These are phyloP conservation scores for Citeromyces matritensis DNA, from an alignment of 805 yeast genomes.

Conservation along the genomic window DNA sequence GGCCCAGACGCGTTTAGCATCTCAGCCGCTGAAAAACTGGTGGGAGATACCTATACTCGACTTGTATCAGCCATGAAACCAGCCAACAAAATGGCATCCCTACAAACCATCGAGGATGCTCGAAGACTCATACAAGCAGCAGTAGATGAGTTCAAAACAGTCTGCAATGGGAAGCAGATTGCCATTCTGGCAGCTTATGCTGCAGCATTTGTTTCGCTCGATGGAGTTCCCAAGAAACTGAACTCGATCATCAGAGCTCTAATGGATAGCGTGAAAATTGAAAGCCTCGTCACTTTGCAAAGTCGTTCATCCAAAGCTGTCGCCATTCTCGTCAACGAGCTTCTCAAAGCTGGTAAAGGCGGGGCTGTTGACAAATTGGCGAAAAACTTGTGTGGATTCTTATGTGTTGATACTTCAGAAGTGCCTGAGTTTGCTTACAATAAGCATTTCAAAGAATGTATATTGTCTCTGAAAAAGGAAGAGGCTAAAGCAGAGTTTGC, in stretches of 20 bases:
- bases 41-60: constrained; percentile 50
- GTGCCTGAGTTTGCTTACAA: constrained; percentile 83
- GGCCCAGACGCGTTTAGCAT: constrained; percentile 88
- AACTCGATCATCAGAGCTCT: constrained; percentile 80
- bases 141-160: constrained; percentile 48
- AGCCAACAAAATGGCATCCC: constrained; percentile 52
- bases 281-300: constrained; percentile 54
- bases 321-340: constrained; percentile 43
- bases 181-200: constrained; percentile 67
- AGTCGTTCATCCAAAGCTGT: constrained; percentile 55
- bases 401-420: constrained; percentile 91
- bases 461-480: constrained; percentile 68
- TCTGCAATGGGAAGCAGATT: constrained; percentile 31
- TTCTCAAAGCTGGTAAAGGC: constrained; percentile 40
- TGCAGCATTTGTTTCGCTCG: constrained; percentile 48
- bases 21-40: constrained; percentile 57
- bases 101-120: constrained; percentile 67
- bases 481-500: constrained; percentile 50
- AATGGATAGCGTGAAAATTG: constrained; percentile 85
- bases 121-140: constrained; percentile 52
- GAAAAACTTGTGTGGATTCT: constrained; percentile 79
- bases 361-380: constrained; percentile 79
- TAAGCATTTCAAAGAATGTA: constrained; percentile 30
- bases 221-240: constrained; percentile 70
- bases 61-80: constrained; percentile 49